Percentiles rank a stretch among this genome's conserved stretches.
phyloP scores from a whole-genome alignment of 1,139 yeast species.

The Candida pseudocylindracea region DNA sequence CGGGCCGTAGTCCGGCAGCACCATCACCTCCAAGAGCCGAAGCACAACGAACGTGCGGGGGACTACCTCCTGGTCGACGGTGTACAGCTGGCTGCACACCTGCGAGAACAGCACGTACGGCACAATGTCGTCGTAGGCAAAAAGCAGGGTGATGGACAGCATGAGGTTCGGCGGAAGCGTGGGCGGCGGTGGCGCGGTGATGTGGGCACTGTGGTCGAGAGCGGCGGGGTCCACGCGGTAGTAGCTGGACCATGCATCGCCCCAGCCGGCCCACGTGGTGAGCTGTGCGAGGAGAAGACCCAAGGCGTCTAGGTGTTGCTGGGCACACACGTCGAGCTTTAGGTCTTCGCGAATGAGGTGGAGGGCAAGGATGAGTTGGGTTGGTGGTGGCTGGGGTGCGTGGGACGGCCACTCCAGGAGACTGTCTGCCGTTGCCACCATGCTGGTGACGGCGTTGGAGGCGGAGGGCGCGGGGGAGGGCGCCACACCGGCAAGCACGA shows the following conservation, averaged over 20 bases:
- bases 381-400: constrained; percentile 26
- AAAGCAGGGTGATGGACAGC: constrained; percentile 17
- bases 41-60: constrained; percentile 41
- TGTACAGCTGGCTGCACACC: constrained; percentile 38
- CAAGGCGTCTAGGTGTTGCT: constrained; percentile 13
- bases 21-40: constrained; percentile 38
- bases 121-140: constrained; percentile 7
- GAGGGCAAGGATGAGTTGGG: constrained; percentile 30
- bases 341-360: constrained; percentile 66
- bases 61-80: constrained; percentile 33
- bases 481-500: constrained; percentile 22
- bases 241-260: constrained; percentile 36
- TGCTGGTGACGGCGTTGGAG: constrained; percentile 14
- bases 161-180: constrained; percentile 32
- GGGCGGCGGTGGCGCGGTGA: constrained; percentile 20
- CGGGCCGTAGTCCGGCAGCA: constrained; percentile 27
- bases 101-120: constrained; percentile 48
- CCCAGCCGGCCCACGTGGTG: constrained; percentile 58
- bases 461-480: constrained; percentile 10
- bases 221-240: constrained; percentile 17
- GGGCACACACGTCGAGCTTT: constrained; percentile 28
- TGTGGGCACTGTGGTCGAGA: constrained; percentile 9
- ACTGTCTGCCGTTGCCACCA: constrained; percentile 15
- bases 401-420: constrained; percentile 18
- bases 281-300: constrained; percentile 38